phyloP scores from a whole-genome alignment of 192 early-diverging fungal species.

The Rhizoclosmatium sp. region DNA sequence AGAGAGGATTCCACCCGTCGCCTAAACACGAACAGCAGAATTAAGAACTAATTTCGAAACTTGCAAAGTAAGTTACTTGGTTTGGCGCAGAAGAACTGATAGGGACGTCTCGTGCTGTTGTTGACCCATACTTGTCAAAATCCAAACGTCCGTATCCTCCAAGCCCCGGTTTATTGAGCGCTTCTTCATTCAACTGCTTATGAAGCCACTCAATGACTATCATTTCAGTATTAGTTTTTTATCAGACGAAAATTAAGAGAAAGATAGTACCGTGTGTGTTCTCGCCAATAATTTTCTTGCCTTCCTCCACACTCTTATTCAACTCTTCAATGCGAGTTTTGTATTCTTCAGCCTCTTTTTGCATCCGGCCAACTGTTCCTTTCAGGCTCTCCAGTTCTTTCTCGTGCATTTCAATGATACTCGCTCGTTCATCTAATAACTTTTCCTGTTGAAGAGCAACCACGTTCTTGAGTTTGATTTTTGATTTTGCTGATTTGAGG shows the following conservation, averaged over 20 bases:
- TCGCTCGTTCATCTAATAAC: conserved; percentile 57
- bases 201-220: conserved; percentile 72
- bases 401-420: conserved; percentile 44
- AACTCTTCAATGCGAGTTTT: conserved; percentile 43
- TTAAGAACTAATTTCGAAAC: neutral
- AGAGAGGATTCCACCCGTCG: neutral
- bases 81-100: neutral
- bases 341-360: conserved; percentile 25
- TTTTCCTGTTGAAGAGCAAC: conserved; percentile 69
- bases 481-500: conserved; percentile 55
- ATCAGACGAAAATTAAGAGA: conserved; percentile 9
- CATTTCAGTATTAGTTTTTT: neutral
- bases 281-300: conserved; percentile 61
- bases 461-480: conserved; percentile 65
- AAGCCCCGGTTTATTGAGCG: conserved; percentile 48
- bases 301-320: conserved; percentile 48
- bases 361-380: conserved; percentile 27
- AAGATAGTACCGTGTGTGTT: conserved; percentile 58
- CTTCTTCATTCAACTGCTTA: conserved; percentile 69
- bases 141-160: conserved; percentile 16
- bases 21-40: neutral
- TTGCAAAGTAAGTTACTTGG: neutral
- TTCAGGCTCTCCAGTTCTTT: conserved; percentile 50
- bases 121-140: conserved; percentile 34
- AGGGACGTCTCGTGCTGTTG: conserved; percentile 10